These are phyloP conservation scores for Astrephomene gubernaculifera DNA, from an alignment of 139 green algal species.

Conservation along the genomic window DNA sequence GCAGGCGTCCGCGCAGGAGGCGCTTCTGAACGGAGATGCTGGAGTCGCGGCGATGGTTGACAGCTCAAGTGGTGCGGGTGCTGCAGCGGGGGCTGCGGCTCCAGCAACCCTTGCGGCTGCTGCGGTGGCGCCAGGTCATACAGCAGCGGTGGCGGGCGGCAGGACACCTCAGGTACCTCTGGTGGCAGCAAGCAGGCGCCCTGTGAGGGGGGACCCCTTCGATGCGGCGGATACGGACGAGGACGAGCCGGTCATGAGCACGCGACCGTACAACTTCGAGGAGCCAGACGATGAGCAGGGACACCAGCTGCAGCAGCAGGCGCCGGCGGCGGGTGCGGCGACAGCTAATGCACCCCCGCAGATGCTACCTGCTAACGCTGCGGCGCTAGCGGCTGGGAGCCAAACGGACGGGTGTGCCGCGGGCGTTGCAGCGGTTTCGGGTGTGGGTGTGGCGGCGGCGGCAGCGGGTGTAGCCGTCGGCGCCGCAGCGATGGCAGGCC, in stretches of 20 bases:
- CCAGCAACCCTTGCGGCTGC: no score
- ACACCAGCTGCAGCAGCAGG: neutral
- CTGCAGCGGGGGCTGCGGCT: no score
- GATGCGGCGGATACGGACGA: slow-evolving; percentile 22
- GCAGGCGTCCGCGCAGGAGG: no score
- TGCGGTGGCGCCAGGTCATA: no score
- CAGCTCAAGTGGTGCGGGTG: no score
- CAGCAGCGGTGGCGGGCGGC: no score
- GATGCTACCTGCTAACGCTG: no score
- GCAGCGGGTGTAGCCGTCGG: neutral
- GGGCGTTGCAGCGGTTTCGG: neutral
- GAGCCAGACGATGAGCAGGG: neutral
- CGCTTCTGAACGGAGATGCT: no score
- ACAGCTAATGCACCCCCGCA: neutral
- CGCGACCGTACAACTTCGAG: neutral
- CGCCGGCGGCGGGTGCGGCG: neutral
- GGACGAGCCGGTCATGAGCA: neutral
- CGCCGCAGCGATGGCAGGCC: neutral
- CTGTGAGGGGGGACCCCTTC: neutral
- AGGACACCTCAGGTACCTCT: no score
- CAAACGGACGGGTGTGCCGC: neutral
- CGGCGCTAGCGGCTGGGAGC: no score
- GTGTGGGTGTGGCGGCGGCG: neutral
- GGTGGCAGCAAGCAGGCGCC: no score
- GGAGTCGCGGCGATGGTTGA: no score